Evolutionary conservation across 2,329 filamentous ascomycete genomes (phyloP), one percentile per base, ranked within the genome.

Genomic region (Metarhizium robertsii): DNA sequence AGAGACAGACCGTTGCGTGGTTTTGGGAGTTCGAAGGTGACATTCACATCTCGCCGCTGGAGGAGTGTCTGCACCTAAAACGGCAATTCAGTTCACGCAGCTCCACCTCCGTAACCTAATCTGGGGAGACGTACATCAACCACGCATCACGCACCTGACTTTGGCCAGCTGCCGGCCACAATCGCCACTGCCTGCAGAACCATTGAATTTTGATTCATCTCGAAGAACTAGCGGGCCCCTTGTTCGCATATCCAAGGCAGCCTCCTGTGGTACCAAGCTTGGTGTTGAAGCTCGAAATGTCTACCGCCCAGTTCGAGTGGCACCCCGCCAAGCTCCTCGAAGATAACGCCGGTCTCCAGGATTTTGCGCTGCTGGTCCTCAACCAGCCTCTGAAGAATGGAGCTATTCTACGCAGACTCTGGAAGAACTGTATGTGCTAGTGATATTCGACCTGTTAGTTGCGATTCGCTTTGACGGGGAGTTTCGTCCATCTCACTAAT

Each of bases 301-400:
- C 61, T 11, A 55, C 61, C n/a, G 52, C 59, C 36, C 54, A 54
- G 5, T 70, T 72, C 48, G 69, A 75, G 49, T 75, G 72, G 72
- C 69, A 70, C 52, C 72, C 72, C 5, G 68, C 69, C 55, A 67
- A 65, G 61, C 60, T 71, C 56, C 64, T 74, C 51, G 67, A 69
- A 63, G 63, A 65, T 53, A 63, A 69, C 20, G 64, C 67, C 48
- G 58, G 59, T 45, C 60, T 65, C 5, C 65, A 68, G 42, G 65
- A 69, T 7, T 75, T 78, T 53, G 74, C 76, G 1, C 67, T 80
- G 5, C 65, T 81, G 32, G 68, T 80, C 38, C 73, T 81, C 54
- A 80, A 81, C 63, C 78, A 80, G 67, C 79, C 75, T 43, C 64
- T 80, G 32, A 67, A 64, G 49, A 72, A 75, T 56, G 67, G 79